These are phyloP conservation scores for Hemisphaericaspora lyxosophila DNA, from an alignment of 1,139 yeast species.

Conservation along the genomic window DNA sequence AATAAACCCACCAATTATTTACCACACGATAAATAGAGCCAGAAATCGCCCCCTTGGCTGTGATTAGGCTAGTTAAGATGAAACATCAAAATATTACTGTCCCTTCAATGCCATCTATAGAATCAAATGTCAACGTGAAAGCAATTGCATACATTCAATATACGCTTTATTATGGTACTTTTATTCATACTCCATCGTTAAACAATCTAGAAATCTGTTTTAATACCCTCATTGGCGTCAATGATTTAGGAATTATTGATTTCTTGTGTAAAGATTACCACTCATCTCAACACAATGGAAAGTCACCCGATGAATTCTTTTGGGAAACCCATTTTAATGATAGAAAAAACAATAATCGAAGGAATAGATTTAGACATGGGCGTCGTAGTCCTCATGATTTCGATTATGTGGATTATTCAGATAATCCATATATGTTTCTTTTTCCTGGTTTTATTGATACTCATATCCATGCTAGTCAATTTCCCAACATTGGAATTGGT, in stretches of 20 bases:
- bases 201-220: conserved; percentile 27
- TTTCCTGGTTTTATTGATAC: conserved; percentile 95
- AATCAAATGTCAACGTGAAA: conserved; percentile 8
- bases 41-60: not conserved
- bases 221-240: conserved; percentile 36
- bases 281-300: conserved; percentile 10
- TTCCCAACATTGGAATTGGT: conserved; percentile 90
- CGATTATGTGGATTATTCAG: conserved; percentile 29
- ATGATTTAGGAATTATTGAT: conserved; percentile 31
- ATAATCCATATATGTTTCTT: conserved; percentile 47
- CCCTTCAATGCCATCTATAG: conserved; percentile 3
- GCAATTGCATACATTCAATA: conserved; percentile 24
- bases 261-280: conserved; percentile 22
- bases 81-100: too few species aligned
- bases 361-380: conserved; percentile 2
- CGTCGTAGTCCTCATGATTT: conserved; percentile 14
- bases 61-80: not conserved
- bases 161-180: conserved; percentile 38
- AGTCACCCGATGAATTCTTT: conserved; percentile 12
- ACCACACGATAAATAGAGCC: not conserved
- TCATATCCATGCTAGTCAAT: conserved; percentile 95
- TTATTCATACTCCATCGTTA: conserved; percentile 36
- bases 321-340: not conserved
- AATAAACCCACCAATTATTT: not conserved
- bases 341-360: not conserved